A percentile compares a stretch with the other conserved stretches of the same genome.
phyloP scores from a whole-genome alignment of 139 green algal genomes.

The Deuterostichococcus epilithicus region DNA sequence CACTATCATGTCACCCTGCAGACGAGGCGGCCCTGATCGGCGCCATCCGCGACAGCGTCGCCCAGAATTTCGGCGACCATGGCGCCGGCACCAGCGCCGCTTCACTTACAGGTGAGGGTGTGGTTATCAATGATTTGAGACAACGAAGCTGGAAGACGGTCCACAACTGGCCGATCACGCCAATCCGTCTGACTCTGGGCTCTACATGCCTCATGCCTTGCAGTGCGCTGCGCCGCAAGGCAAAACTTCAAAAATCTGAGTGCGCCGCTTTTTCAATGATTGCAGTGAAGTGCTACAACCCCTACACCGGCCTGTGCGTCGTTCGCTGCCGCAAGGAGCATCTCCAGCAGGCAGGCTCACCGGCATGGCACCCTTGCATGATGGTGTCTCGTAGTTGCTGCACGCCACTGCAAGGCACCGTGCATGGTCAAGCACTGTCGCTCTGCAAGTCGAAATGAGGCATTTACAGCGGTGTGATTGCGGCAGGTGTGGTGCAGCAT shows the following conservation, averaged over 20 bases:
- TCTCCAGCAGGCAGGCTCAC: slow-evolving; percentile 21
- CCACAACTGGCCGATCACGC: not conserved
- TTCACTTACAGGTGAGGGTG: slow-evolving; percentile 26
- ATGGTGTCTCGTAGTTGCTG: not conserved
- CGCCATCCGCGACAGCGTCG: slow-evolving; percentile 28
- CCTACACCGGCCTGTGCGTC: slow-evolving; percentile 27
- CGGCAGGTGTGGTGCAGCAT: slow-evolving; percentile 32
- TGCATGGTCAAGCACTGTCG: not conserved
- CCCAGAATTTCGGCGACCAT: slow-evolving; percentile 40
- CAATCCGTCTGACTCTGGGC: not conserved
- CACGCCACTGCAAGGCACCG: not conserved
- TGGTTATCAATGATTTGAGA: too few relatives aligned
- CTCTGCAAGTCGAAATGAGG: not conserved
- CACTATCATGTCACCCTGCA: slow-evolving; percentile 6
- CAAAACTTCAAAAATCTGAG: not conserved
- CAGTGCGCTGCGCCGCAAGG: not conserved
- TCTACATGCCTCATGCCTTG: not conserved
- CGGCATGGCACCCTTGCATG: not conserved
- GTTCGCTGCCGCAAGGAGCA: slow-evolving; percentile 34
- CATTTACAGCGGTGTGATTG: not conserved
- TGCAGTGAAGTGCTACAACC: slow-evolving; percentile 48
- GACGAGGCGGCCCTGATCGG: slow-evolving; percentile 20
- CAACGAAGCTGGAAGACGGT: not conserved
- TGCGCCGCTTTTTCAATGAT: not conserved
- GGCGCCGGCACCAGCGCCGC: slow-evolving; percentile 18